Percentiles rank a stretch among this genome's conserved stretches.
Conservation (phyloP, 768 basidiomycete species). For the Omphalotus guepiniiformis region DNA sequence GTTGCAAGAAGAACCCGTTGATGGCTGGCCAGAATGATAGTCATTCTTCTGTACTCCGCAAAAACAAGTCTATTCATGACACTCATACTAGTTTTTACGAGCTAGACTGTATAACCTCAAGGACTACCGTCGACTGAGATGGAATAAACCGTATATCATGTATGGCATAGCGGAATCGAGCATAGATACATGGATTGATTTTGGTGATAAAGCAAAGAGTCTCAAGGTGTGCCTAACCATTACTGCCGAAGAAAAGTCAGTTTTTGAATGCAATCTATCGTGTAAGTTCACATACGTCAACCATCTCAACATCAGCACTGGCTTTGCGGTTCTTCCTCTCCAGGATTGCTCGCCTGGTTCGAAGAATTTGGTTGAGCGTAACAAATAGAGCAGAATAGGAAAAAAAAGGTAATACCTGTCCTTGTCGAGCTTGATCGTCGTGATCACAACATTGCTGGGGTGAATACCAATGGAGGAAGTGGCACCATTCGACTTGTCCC, state of each 20-base stretch:
- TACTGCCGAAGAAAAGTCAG: conserved; percentile 26
- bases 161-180: conserved; percentile 26
- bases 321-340: conserved; percentile 79
- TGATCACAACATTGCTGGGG: conserved; percentile 95
- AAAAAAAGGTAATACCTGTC: conserved; percentile 52
- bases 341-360: conserved; percentile 70
- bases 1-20: no score
- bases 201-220: conserved; percentile 31
- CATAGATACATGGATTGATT: conserved; percentile 67
- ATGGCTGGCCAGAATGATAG: no score
- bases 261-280: not conserved
- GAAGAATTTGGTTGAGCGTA: conserved; percentile 6
- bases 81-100: no score
- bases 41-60: no score
- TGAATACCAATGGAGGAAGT: conserved; percentile 92
- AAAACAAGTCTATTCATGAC: no score
- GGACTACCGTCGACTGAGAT: not conserved
- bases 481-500: conserved; percentile 97
- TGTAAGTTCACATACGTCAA: conserved; percentile 53
- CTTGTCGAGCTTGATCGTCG: conserved; percentile 89
- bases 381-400: not conserved
- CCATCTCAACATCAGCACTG: conserved; percentile 70
- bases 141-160: conserved; percentile 43
- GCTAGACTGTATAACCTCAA: conserved; percentile 8
- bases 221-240: conserved; percentile 24